Percentiles rank a stretch among this genome's conserved stretches.
Evolutionary conservation across 2,329 filamentous ascomycete species (phyloP).

Genomic region (Harringtonia aguacate): DNA sequence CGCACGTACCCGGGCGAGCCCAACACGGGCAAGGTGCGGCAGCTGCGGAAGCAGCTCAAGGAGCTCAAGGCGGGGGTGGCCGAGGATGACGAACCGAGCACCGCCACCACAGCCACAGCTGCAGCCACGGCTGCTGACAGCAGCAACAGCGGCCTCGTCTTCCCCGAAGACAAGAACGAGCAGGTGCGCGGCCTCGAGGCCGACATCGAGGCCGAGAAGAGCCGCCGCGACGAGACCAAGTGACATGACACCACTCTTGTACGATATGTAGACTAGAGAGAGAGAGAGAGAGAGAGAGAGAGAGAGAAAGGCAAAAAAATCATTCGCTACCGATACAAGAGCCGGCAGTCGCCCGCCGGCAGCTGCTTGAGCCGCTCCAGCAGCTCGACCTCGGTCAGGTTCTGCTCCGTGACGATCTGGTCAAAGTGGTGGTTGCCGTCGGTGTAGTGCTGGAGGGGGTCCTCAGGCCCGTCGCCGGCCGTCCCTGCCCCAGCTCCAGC

Average conservation of each 20-base stretch:
- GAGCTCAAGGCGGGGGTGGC: conserved; percentile 20
- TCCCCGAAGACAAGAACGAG: conserved; percentile 14
- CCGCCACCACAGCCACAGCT: background rate
- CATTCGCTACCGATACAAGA: conserved; percentile 35
- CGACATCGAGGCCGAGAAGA: conserved; percentile 9
- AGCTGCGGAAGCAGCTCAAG: conserved; percentile 27
- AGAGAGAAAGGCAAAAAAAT: background rate
- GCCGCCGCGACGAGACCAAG: too few relatives aligned
- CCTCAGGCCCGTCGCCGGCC: conserved; percentile 21
- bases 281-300: too few relatives aligned
- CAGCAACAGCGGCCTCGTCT: conserved; percentile 10
- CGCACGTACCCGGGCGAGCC: conserved; percentile 42
- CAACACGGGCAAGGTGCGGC: conserved; percentile 35
- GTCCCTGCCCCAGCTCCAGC: conserved; percentile 1
- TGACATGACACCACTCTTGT: conserved; percentile 1
- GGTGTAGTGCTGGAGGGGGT: conserved; percentile 54
- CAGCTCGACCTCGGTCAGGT: conserved; percentile 59
- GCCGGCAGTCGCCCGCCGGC: conserved; percentile 39
- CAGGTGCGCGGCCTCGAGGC: conserved; percentile 11
- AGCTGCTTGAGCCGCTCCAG: conserved; percentile 55
- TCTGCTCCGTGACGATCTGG: conserved; percentile 69
- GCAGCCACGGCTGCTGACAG: background rate
- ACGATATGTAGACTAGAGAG: background rate
- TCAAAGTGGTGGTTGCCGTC: conserved; percentile 71
- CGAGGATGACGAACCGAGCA: background rate